Percentiles rank a stretch among this genome's conserved stretches.
These are phyloP conservation scores for Sporisorium reilianum DNA, from an alignment of 1,284 basidiomycete species.

Conservation along the genomic window DNA sequence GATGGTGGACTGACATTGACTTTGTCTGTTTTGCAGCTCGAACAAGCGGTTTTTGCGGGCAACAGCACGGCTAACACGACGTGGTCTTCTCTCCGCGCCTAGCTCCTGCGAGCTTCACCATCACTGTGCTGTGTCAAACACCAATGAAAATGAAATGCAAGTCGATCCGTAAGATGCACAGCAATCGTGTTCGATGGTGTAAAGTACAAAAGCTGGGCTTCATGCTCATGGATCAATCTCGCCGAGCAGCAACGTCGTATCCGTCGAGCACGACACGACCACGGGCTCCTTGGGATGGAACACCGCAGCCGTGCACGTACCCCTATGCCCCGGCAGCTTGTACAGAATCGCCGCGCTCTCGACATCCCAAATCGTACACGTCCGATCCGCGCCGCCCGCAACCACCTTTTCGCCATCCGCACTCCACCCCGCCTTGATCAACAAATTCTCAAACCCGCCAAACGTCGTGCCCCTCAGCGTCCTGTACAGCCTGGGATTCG, in stretches of 20 bases:
- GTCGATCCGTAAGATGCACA: neutral
- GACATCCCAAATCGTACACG: constrained; percentile 66
- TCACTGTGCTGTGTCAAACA: neutral
- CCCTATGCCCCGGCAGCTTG: constrained; percentile 68
- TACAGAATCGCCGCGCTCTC: constrained; percentile 59
- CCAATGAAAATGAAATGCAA: constrained; percentile 8
- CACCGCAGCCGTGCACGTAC: constrained; percentile 66
- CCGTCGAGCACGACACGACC: constrained; percentile 61
- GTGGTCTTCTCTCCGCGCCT: neutral
- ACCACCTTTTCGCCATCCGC: constrained; percentile 61
- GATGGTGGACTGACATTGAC: constrained; percentile 4
- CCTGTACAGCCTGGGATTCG: constrained; percentile 57
- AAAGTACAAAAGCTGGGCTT: constrained; percentile 8
- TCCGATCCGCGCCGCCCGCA: constrained; percentile 64
- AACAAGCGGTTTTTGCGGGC: constrained; percentile 21
- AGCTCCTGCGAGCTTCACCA: neutral
- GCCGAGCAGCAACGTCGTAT: constrained; percentile 62
- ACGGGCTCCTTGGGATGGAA: constrained; percentile 68
- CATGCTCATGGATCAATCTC: constrained; percentile 54
- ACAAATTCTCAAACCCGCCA: constrained; percentile 65
- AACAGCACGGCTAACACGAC: constrained; percentile 10
- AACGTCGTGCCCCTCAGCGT: constrained; percentile 62
- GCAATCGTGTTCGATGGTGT: neutral
- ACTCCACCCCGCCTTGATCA: constrained; percentile 60
- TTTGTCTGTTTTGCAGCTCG: constrained; percentile 12